Evolutionary conservation across 78 protist species (phyloP), one percentile per base, ranked within the genome.

Genomic region (Monosiga brevicollis): DNA sequence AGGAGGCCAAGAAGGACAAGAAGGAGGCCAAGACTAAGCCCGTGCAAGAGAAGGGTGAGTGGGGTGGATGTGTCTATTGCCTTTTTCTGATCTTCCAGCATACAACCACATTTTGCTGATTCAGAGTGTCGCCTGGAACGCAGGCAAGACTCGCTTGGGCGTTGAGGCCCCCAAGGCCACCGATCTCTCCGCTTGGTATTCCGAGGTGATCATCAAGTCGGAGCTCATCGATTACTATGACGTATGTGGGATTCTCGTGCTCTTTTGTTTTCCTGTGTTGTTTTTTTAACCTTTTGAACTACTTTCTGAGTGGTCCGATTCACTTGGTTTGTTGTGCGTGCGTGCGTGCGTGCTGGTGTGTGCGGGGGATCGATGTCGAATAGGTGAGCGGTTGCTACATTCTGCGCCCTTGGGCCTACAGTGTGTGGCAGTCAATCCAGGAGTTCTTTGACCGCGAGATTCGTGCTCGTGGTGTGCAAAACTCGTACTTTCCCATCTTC

Each of bases 401-500:
- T 71, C 89, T 95, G 62, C 91, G 96, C 42, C 98, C 98, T 75
- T 87, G 91, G 92, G 74, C 96, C n/a, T 94, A 72, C 83, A 29
- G 72, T 54, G 88, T 95, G 49, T 95, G 98, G 98, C 95, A 94
- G 76, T 38, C 73, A 35, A 89, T 95, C 79, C 91, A 89, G 80
- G 76, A 10, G 43, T 89, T 80, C 42, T 87, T 89, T 42, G 91
- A 90, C 75, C 73, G 49, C 62, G 85, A 84, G 76, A 88, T 92
- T 80, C 83, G 86, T 81, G 81, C 72, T 76, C 42, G 87, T n/a
- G 98, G 94, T 40, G 98, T 96, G 42, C 81, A 92, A 86, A 93
- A 95, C 73, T 86, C 92, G 72, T 95, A 97, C 79, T 97, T 97
- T 93, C 99, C 99, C 73, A 82, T 95, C 86, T 95, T 97, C 26